Evolutionary conservation across 768 basidiomycete species (phyloP).

Genomic region (Lactarius quietus): DNA sequence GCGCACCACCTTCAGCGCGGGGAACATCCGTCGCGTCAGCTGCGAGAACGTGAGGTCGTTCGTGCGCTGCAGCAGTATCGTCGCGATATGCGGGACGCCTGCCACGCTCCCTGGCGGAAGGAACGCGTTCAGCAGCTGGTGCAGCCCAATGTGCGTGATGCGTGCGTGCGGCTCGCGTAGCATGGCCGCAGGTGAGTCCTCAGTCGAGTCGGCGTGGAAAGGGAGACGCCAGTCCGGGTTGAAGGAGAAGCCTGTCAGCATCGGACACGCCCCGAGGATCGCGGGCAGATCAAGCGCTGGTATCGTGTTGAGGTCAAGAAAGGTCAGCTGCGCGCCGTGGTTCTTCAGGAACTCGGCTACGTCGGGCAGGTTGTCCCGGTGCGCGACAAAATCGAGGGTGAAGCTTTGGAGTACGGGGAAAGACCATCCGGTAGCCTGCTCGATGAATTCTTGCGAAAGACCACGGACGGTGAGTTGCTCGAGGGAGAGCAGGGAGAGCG

Average conservation of each 20-base stretch:
- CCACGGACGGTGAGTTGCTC: slow-evolving; percentile 63
- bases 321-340: slow-evolving; percentile 56
- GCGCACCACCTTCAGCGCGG: slow-evolving; percentile 55
- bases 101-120: slow-evolving; percentile 40
- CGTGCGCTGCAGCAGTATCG: slow-evolving; percentile 41
- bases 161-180: slow-evolving; percentile 50
- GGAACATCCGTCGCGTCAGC: slow-evolving; percentile 53
- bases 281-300: slow-evolving; percentile 52
- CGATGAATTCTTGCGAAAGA: slow-evolving; percentile 59
- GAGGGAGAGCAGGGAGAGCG: slow-evolving; percentile 50
- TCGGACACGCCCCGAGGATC: slow-evolving; percentile 62
- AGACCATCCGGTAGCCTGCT: slow-evolving; percentile 64
- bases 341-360: slow-evolving; percentile 52
- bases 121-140: slow-evolving; percentile 67
- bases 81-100: slow-evolving; percentile 39
- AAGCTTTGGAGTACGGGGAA: slow-evolving; percentile 58
- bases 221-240: slow-evolving; percentile 69
- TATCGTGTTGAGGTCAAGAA: slow-evolving; percentile 63
- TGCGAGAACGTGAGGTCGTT: slow-evolving; percentile 68
- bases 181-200: slow-evolving; percentile 18
- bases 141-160: slow-evolving; percentile 61
- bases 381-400: slow-evolving; percentile 50
- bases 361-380: slow-evolving; percentile 53
- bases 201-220: slow-evolving; percentile 26
- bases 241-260: slow-evolving; percentile 61